Conservation (phyloP, 208 protist species). For the Balamuthia mandrillaris region DNA sequence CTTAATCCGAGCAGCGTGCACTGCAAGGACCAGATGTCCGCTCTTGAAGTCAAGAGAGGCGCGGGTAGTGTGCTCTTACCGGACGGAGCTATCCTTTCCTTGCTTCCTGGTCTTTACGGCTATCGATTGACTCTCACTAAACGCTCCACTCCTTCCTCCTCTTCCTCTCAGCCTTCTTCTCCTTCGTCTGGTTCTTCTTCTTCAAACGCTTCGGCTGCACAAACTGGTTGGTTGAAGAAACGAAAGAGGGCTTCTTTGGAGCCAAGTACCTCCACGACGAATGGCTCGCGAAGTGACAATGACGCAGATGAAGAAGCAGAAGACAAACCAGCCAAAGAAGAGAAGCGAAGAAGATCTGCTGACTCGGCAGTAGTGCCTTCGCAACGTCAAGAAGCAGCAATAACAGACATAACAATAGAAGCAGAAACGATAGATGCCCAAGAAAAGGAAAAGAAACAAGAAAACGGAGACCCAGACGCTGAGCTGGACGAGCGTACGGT, state of each 20-base stretch:
- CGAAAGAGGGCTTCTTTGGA: background rate
- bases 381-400: too few relatives aligned
- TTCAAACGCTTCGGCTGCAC: background rate
- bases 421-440: too few relatives aligned
- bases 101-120: slow-evolving; percentile 26
- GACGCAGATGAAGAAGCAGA: background rate
- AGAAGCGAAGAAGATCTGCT: too few relatives aligned
- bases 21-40: background rate
- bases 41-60: background rate
- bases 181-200: background rate
- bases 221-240: background rate
- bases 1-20: slow-evolving; percentile 22
- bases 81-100: slow-evolving; percentile 11
- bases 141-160: too few relatives aligned
- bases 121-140: background rate
- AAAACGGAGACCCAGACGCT: too few relatives aligned
- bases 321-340: too few relatives aligned
- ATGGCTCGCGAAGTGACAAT: background rate
- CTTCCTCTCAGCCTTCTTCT: too few relatives aligned
- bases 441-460: too few relatives aligned
- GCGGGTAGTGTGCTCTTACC: background rate
- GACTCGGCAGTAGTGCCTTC: too few relatives aligned
- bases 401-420: too few relatives aligned
- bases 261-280: background rate
- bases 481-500: too few relatives aligned